A percentile compares a stretch with the other conserved stretches of the same genome.
Evolutionary conservation across 2,329 filamentous ascomycete genomes (phyloP).

Genomic region (Aaosphaeria pasadenensis): DNA sequence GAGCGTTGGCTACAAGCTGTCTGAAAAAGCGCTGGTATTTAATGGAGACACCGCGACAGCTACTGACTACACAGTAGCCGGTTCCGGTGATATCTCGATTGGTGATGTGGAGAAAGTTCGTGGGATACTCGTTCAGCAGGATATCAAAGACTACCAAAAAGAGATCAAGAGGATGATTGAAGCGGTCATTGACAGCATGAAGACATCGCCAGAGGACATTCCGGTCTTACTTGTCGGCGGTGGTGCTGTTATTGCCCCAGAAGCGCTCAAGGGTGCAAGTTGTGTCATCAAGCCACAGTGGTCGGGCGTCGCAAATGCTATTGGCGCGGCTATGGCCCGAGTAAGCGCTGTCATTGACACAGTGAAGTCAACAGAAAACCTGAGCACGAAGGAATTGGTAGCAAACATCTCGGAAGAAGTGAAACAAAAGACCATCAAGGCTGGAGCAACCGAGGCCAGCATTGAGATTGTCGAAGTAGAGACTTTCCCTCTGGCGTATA

Average conservation of each 20-base stretch:
- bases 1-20: constrained; percentile 59
- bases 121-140: constrained; percentile 27
- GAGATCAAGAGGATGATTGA: constrained; percentile 54
- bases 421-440: constrained; percentile 37
- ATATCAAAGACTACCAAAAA: constrained; percentile 39
- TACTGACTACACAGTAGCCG: constrained; percentile 53
- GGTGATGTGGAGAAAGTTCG: constrained; percentile 42
- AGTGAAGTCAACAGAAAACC: constrained; percentile 37
- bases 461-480: constrained; percentile 37
- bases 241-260: constrained; percentile 58
- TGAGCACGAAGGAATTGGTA: constrained; percentile 29
- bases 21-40: constrained; percentile 55
- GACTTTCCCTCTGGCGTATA: constrained; percentile 55
- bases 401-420: constrained; percentile 37
- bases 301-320: constrained; percentile 62
- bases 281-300: constrained; percentile 56
- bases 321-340: constrained; percentile 61
- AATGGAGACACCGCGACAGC: constrained; percentile 57
- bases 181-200: constrained; percentile 59
- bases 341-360: constrained; percentile 50
- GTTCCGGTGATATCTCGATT: constrained; percentile 35
- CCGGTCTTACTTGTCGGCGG: constrained; percentile 63
- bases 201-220: constrained; percentile 58
- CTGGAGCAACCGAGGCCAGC: constrained; percentile 32
- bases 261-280: constrained; percentile 55